A percentile compares a stretch with the other conserved stretches of the same genome.
phyloP scores from a whole-genome alignment of 306 rosid species.

The Vigna reflexopilosa region DNA sequence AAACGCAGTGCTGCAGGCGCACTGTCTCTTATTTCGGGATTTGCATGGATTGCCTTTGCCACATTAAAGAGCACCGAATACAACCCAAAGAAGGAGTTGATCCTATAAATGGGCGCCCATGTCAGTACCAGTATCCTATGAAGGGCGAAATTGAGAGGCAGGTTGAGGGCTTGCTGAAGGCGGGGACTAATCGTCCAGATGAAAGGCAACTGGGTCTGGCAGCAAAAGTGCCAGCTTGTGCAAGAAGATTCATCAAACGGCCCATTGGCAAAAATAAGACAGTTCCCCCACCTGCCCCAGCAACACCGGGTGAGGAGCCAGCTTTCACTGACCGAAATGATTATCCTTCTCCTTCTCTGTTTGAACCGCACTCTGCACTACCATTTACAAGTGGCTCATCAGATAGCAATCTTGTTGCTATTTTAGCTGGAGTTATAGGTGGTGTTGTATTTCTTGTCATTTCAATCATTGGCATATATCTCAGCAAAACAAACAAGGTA shows the following conservation, averaged over 20 bases:
- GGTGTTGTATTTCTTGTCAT: no score
- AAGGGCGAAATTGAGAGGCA: no score
- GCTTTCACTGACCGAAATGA: conserved; percentile 18
- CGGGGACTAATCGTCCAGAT: conserved; percentile 21
- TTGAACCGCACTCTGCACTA: neutral
- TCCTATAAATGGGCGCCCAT: no score
- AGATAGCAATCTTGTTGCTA: neutral
- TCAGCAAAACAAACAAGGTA: no score
- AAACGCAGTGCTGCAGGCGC: no score
- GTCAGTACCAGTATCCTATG: no score
- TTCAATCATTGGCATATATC: no score
- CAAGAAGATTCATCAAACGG: conserved; percentile 52
- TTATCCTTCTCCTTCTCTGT: conserved; percentile 31
- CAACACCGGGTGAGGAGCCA: neutral
- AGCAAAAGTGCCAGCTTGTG: conserved; percentile 53
- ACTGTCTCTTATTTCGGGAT: no score
- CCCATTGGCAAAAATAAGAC: conserved; percentile 42
- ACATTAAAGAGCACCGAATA: no score
- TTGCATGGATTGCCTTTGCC: no score
- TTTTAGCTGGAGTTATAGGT: conserved; percentile 54
- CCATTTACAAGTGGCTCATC: neutral
- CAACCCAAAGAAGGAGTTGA: no score
- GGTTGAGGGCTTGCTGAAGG: no score
- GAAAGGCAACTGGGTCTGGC: conserved; percentile 57
- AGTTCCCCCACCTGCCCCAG: conserved; percentile 36